Conservation (phyloP, 495 filamentous ascomycete genomes). For the Penicillium verhagenii region DNA sequence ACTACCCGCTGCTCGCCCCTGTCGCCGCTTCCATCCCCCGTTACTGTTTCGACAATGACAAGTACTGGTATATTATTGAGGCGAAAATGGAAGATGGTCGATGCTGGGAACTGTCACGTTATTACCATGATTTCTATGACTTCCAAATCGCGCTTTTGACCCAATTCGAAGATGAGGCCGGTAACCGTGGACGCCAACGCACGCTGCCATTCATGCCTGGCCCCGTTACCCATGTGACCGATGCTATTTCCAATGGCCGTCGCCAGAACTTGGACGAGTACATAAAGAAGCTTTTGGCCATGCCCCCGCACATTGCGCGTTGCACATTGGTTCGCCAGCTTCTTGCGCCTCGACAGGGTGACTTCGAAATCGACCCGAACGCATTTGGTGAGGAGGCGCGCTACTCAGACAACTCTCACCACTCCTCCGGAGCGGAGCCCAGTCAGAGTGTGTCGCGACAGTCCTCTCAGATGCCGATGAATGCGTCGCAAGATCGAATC, state of each 20-base stretch:
- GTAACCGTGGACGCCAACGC: conserved; percentile 71
- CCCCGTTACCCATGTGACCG: conserved; percentile 95
- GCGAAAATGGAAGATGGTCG: conserved; percentile 86
- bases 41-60: conserved; percentile 95
- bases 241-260: conserved; percentile 90
- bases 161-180: conserved; percentile 91
- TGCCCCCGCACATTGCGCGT: conserved; percentile 79
- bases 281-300: conserved; percentile 82
- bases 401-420: conserved; percentile 68
- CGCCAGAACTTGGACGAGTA: conserved; percentile 91
- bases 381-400: conserved; percentile 66
- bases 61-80: conserved; percentile 98
- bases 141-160: conserved; percentile 95
- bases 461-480: conserved; percentile 71
- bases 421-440: conserved; percentile 58
- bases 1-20: conserved; percentile 48
- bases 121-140: conserved; percentile 98
- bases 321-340: conserved; percentile 83
- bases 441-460: conserved; percentile 65
- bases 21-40: conserved; percentile 82
- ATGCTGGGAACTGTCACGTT: conserved; percentile 87
- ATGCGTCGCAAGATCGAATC: conserved; percentile 57
- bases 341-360: conserved; percentile 84
- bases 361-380: conserved; percentile 84
- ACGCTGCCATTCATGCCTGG: conserved; percentile 98